Percentiles rank a stretch among this genome's conserved stretches.
phyloP scores from a whole-genome alignment of 2,329 filamentous ascomycete genomes.

The Trichoderma pleuroti region DNA sequence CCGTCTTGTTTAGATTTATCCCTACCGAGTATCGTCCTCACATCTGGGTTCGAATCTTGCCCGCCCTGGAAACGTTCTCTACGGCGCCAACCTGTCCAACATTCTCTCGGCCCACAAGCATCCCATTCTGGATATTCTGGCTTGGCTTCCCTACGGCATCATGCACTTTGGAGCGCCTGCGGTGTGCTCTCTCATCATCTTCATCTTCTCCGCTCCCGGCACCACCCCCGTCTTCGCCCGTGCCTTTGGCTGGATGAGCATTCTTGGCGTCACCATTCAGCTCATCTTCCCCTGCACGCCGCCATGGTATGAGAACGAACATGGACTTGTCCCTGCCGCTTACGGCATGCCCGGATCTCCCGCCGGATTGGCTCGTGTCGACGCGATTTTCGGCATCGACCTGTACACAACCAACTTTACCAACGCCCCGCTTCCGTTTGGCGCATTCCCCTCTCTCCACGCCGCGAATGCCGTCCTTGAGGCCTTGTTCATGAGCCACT shows the following conservation, averaged over 20 bases:
- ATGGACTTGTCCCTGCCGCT: conserved; percentile 85
- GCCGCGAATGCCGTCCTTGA: conserved; percentile 85
- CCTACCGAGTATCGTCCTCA: conserved; percentile 82
- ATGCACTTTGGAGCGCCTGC: conserved; percentile 85
- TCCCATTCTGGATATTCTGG: conserved; percentile 77
- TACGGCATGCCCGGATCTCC: conserved; percentile 89
- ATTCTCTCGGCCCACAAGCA: conserved; percentile 89
- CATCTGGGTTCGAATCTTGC: conserved; percentile 93
- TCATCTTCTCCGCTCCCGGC: conserved; percentile 83
- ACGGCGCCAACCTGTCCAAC: conserved; percentile 92
- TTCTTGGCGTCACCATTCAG: conserved; percentile 82
- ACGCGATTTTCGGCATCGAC: conserved; percentile 85
- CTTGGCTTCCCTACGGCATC: conserved; percentile 90
- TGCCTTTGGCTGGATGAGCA: conserved; percentile 89
- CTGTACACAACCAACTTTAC: conserved; percentile 92
- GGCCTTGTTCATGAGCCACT: conserved; percentile 87
- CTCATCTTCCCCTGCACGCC: conserved; percentile 89
- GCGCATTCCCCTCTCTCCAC: conserved; percentile 91
- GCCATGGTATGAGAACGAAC: conserved; percentile 94
- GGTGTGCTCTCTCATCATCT: conserved; percentile 74
- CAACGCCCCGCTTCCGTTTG: conserved; percentile 86
- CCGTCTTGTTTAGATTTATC: conserved; percentile 66
- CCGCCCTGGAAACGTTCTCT: conserved; percentile 94
- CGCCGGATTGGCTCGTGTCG: conserved; percentile 82
- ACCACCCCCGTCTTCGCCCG: conserved; percentile 80